Evolutionary conservation across 768 basidiomycete genomes (phyloP).

Genomic region (Russula ochroleuca): DNA sequence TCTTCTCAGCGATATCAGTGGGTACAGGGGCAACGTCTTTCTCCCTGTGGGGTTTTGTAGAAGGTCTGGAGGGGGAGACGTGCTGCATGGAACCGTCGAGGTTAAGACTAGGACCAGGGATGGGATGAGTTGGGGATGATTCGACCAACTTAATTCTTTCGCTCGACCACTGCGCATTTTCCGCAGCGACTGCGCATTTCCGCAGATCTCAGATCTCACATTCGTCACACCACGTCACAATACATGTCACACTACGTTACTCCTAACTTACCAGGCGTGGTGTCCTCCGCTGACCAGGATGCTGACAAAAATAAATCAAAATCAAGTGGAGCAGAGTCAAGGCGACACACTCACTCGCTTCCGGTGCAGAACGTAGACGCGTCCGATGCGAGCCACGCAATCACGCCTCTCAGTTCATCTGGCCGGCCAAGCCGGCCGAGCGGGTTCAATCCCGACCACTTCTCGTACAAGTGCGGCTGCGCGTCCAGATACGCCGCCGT

Average conservation of each 20-base stretch:
- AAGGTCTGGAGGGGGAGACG: not conserved
- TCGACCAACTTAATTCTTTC: not conserved
- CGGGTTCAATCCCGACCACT: slow-evolving; percentile 68
- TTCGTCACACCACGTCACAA: not conserved
- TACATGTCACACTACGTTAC: not conserved
- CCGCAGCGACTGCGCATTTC: slow-evolving; percentile 27
- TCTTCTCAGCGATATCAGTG: slow-evolving; percentile 55
- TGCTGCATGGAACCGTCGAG: slow-evolving; percentile 6
- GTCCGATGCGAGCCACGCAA: slow-evolving; percentile 68
- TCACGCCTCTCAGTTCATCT: slow-evolving; percentile 69
- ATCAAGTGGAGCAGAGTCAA: not conserved
- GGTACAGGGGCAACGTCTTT: slow-evolving; percentile 36
- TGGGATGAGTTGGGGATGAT: not conserved
- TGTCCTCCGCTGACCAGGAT: slow-evolving; percentile 62
- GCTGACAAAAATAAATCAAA: slow-evolving; percentile 32
- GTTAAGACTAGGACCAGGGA: not conserved
- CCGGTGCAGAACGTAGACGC: slow-evolving; percentile 77
- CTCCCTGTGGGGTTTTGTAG: slow-evolving; percentile 36
- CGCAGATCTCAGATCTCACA: slow-evolving; percentile 20
- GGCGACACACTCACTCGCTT: slow-evolving; percentile 60
- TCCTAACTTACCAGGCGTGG: slow-evolving; percentile 49
- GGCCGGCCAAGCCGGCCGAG: slow-evolving; percentile 65
- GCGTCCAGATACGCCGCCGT: slow-evolving; percentile 66
- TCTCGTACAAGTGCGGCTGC: slow-evolving; percentile 56
- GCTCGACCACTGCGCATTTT: slow-evolving; percentile 12